phyloP scores from a whole-genome alignment of 768 basidiomycete species.

The Porpolomopsis calyptriformis region DNA sequence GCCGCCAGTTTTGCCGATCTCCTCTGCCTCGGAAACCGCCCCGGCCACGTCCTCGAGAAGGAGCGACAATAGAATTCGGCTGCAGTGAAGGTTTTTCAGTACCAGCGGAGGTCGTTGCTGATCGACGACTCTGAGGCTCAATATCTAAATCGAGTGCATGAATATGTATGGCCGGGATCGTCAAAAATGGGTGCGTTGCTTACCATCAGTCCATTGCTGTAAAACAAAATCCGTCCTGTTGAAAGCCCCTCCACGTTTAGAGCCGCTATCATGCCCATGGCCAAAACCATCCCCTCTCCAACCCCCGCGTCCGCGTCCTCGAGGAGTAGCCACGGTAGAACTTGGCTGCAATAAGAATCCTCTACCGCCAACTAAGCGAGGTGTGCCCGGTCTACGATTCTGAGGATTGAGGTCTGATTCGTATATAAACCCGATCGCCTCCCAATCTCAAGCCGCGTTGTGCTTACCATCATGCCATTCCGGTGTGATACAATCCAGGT shows the following conservation, averaged over 20 bases:
- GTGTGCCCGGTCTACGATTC: too few species aligned
- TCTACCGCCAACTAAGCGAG: too few species aligned
- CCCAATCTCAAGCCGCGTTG: too few species aligned
- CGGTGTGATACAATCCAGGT: too few species aligned
- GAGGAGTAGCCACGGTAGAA: too few species aligned
- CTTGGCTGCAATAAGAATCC: too few species aligned
- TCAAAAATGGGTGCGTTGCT: neutral
- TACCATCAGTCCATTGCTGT: conserved; percentile 19
- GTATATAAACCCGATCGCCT: too few species aligned
- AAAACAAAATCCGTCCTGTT: conserved; percentile 15
- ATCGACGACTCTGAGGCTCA: neutral
- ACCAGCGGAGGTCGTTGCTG: conserved; percentile 13
- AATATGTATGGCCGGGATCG: neutral
- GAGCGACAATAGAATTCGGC: conserved; percentile 12
- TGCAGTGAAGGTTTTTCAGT: conserved; percentile 15
- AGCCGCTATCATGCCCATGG: too few species aligned
- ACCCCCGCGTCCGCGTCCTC: too few species aligned
- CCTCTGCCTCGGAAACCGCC: conserved; percentile 10
- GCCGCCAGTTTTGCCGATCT: conserved; percentile 18
- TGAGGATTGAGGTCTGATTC: too few species aligned
- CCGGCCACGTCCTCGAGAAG: conserved; percentile 15
- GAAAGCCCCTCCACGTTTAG: neutral
- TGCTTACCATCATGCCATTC: too few species aligned
- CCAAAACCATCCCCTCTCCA: too few species aligned
- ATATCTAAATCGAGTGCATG: neutral